These are phyloP conservation scores for Alternaria metachromatica DNA, from an alignment of 2,329 filamentous ascomycete species.

Conservation along the genomic window DNA sequence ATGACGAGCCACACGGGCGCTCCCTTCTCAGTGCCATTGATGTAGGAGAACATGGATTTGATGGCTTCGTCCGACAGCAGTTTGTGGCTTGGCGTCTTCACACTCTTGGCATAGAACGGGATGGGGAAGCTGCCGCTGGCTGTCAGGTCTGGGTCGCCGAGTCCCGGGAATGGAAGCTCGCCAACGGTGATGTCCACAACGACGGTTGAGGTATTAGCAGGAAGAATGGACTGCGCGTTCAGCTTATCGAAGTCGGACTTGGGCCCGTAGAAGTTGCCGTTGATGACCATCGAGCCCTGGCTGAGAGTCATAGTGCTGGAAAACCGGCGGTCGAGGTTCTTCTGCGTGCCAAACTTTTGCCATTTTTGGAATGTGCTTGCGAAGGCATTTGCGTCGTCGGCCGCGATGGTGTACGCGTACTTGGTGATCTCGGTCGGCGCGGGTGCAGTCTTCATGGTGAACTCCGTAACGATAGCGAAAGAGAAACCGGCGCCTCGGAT, in stretches of 20 bases:
- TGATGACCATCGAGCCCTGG: not conserved
- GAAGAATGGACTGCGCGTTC: not conserved
- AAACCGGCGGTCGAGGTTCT: not conserved
- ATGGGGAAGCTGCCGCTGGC: not conserved
- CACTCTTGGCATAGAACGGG: not conserved
- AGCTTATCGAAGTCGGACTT: not conserved
- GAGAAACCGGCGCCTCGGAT: constrained; percentile 2
- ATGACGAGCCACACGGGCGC: not conserved
- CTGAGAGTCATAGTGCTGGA: not conserved
- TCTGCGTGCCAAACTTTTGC: not conserved
- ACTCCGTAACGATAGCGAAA: not conserved
- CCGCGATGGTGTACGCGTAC: not conserved
- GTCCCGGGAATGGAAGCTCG: not conserved
- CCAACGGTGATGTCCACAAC: not conserved
- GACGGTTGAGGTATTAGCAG: not conserved
- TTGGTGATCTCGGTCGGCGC: not conserved
- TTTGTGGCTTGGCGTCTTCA: not conserved
- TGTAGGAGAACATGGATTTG: not conserved
- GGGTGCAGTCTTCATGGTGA: not conserved
- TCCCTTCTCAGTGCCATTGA: not conserved
- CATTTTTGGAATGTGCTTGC: not conserved
- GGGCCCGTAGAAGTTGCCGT: not conserved
- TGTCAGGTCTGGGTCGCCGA: not conserved
- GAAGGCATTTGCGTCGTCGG: not conserved
- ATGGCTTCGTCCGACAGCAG: not conserved